These are phyloP conservation scores for Ceratocystis papillata DNA, from an alignment of 2,329 filamentous ascomycete genomes.

Conservation along the genomic window DNA sequence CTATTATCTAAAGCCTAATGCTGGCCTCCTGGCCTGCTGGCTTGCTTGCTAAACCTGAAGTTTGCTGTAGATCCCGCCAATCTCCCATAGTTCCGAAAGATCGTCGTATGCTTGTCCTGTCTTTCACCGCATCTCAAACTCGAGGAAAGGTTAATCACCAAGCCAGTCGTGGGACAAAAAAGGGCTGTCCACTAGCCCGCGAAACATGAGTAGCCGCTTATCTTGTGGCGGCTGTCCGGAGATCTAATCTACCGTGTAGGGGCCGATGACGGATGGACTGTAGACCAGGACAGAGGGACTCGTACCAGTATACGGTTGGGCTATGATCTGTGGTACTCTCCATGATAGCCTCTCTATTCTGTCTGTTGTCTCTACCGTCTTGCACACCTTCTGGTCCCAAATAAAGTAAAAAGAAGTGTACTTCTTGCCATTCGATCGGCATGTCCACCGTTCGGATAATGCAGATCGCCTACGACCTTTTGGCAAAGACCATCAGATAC, in stretches of 20 bases:
- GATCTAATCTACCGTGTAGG: not conserved
- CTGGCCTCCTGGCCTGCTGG: not conserved
- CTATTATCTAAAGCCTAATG: not conserved
- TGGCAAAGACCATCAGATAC: not conserved
- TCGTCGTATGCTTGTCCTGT: not conserved
- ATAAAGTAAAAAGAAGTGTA: not conserved
- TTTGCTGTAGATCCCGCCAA: not conserved
- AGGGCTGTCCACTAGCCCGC: not conserved
- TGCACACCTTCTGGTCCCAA: not conserved
- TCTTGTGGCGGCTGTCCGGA: not conserved
- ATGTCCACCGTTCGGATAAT: constrained; percentile 1
- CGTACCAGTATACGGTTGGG: not conserved
- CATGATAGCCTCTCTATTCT: not conserved
- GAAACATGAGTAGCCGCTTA: not conserved
- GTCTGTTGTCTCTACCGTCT: constrained; percentile 4
- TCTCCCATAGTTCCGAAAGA: not conserved
- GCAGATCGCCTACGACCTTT: not conserved
- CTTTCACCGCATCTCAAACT: not conserved
- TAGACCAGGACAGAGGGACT: not conserved
- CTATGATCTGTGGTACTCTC: not conserved
- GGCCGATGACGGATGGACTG: not conserved
- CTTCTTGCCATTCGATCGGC: constrained; percentile 1
- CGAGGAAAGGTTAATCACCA: not conserved
- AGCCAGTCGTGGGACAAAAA: not conserved
- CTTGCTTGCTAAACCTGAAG: not conserved